Percentiles rank a stretch among this genome's conserved stretches.
Conservation (phyloP, 768 basidiomycete species). For the Sporobolomyces pararoseus region DNA sequence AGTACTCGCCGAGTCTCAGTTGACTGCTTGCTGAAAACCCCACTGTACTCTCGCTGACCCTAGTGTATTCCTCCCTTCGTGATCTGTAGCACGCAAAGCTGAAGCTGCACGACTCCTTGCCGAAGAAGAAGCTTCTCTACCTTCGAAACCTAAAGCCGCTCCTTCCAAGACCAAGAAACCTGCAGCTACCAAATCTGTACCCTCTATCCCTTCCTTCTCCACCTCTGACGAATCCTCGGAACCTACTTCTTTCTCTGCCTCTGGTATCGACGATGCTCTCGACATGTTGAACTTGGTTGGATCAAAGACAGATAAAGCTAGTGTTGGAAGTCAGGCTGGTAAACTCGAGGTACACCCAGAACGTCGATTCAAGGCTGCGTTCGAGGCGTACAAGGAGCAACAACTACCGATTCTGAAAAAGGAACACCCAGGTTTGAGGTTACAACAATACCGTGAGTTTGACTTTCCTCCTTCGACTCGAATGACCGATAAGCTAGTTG, state of each 20-base stretch:
- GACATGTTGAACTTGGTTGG: conserved; percentile 52
- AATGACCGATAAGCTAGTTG: too few species aligned
- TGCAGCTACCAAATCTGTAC: conserved; percentile 36
- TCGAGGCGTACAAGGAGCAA: conserved; percentile 52
- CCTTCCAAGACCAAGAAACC: conserved; percentile 42
- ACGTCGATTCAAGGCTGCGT: conserved; percentile 54
- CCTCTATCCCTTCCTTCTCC: conserved; percentile 42
- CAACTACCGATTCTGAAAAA: conserved; percentile 50
- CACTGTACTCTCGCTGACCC: too few species aligned
- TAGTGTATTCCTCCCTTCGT: too few species aligned
- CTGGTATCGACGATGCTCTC: conserved; percentile 46
- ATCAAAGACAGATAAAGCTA: conserved; percentile 50
- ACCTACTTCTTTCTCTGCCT: conserved; percentile 32
- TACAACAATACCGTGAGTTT: conserved; percentile 48
- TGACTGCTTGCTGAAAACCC: too few species aligned
- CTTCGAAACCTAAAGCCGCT: conserved; percentile 43
- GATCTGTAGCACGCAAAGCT: conserved; percentile 32
- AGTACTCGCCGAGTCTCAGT: background rate
- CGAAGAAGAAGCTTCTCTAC: conserved; percentile 43
- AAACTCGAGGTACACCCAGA: conserved; percentile 45
- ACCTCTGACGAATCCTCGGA: conserved; percentile 9
- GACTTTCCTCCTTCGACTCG: background rate
- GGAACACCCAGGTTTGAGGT: conserved; percentile 52
- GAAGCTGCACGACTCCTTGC: conserved; percentile 44
- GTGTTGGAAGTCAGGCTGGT: conserved; percentile 47